Percentiles rank a stretch among this genome's conserved stretches.
Evolutionary conservation across 1,284 basidiomycete species (phyloP).

Genomic region (Microbotryomycetes sp.): DNA sequence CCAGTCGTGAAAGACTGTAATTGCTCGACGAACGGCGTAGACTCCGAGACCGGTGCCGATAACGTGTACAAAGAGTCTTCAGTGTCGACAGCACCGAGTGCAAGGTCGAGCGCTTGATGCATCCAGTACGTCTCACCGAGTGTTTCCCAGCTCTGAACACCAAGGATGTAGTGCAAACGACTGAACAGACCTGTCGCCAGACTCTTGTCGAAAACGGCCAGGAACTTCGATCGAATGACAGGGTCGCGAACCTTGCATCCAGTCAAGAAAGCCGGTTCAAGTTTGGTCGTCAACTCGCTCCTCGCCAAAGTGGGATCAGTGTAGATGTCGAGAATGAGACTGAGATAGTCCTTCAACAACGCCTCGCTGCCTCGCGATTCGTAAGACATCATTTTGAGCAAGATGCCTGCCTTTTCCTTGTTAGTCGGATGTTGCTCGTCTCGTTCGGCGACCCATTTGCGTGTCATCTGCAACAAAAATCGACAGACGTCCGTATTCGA

Average conservation of each 20-base stretch:
- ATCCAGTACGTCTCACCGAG: conserved; percentile 94
- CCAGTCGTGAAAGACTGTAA: conserved; percentile 38
- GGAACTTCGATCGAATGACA: conserved; percentile 72
- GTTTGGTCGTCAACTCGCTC: conserved; percentile 86
- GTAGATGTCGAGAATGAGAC: conserved; percentile 92
- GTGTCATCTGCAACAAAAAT: conserved; percentile 78
- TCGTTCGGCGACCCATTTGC: conserved; percentile 80
- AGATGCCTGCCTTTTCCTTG: conserved; percentile 88
- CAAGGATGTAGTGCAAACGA: conserved; percentile 84
- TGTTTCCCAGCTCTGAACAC: conserved; percentile 93
- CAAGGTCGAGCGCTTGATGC: conserved; percentile 79
- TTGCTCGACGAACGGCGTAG: conserved; percentile 26
- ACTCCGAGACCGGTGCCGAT: conserved; percentile 4
- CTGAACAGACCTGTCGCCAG: conserved; percentile 74
- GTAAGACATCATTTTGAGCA: conserved; percentile 86
- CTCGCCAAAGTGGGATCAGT: conserved; percentile 75
- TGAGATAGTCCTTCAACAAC: conserved; percentile 78
- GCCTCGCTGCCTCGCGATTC: conserved; percentile 63
- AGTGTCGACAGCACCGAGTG: conserved; percentile 74
- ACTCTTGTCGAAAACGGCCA: conserved; percentile 84
- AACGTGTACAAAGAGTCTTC: conserved; percentile 47
- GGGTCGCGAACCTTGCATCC: conserved; percentile 83
- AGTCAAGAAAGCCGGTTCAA: conserved; percentile 89
- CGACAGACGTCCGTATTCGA: conserved; percentile 71
- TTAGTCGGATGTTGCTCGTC: conserved; percentile 75